These are phyloP conservation scores for Pichia insulana DNA, from an alignment of 805 yeast genomes.

Conservation along the genomic window DNA sequence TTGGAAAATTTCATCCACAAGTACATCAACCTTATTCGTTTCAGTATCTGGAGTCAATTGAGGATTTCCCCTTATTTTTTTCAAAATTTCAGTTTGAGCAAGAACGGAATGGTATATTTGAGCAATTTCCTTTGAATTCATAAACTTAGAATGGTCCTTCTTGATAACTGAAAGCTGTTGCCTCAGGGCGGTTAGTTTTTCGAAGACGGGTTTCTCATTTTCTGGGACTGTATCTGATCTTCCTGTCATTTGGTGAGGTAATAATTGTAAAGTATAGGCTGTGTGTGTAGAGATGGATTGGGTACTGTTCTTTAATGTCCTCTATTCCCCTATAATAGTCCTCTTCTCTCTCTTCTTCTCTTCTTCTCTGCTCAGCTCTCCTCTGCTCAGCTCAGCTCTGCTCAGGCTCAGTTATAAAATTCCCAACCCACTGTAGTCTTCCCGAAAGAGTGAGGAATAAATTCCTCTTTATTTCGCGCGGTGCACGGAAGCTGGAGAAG, in stretches of 20 bases:
- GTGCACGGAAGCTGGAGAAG: not conserved
- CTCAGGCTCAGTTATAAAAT: no score
- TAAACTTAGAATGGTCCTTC: slow-evolving; percentile 54
- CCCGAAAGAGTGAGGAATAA: no score
- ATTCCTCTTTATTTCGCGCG: not conserved
- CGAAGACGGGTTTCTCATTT: slow-evolving; percentile 28
- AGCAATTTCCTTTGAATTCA: slow-evolving; percentile 62
- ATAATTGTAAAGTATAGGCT: no score
- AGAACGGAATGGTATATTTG: slow-evolving; percentile 51
- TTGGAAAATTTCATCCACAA: slow-evolving; percentile 86
- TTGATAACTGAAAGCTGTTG: slow-evolving; percentile 39
- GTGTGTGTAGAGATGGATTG: not conserved
- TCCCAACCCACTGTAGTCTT: no score
- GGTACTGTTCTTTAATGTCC: no score
- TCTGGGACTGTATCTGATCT: slow-evolving; percentile 24
- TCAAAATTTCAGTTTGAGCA: slow-evolving; percentile 42
- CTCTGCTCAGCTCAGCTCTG: no score
- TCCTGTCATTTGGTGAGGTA: slow-evolving; percentile 3
- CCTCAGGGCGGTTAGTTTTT: slow-evolving; percentile 35
- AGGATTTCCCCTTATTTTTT: slow-evolving; percentile 34
- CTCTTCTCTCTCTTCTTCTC: not conserved
- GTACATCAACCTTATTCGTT: slow-evolving; percentile 50
- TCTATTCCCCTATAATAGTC: no score
- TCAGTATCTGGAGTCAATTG: slow-evolving; percentile 2
- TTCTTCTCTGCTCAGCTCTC: no score